Percentiles rank a stretch among this genome's conserved stretches.
Evolutionary conservation across 805 yeast species (phyloP).

Genomic region (Lachancea sp.): DNA sequence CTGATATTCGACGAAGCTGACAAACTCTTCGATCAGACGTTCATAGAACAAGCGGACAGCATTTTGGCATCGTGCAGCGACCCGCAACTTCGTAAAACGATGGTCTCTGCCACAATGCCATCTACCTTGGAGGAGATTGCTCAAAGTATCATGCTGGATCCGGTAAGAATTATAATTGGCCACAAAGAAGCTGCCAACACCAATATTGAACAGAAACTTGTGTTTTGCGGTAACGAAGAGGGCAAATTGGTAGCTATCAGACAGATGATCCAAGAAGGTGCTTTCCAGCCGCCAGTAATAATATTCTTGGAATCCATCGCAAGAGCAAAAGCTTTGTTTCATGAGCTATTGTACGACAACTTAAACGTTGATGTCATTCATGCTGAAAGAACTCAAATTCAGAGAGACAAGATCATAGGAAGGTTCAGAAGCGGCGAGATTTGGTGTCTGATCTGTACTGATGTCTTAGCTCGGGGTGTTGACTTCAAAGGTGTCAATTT

Average conservation of each 20-base stretch:
- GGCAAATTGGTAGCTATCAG: conserved; percentile 92
- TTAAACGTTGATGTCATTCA: conserved; percentile 93
- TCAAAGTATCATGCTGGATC: conserved; percentile 72
- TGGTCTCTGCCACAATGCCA: conserved; percentile 94
- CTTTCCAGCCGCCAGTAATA: conserved; percentile 85
- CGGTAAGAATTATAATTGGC: conserved; percentile 83
- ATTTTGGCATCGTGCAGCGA: conserved; percentile 45
- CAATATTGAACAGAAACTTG: conserved; percentile 73
- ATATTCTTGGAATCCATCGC: conserved; percentile 87
- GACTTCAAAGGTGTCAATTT: conserved; percentile 94
- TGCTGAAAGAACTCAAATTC: conserved; percentile 85
- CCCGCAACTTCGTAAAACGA: conserved; percentile 54
- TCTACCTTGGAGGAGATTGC: conserved; percentile 89
- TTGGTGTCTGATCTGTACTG: conserved; percentile 96
- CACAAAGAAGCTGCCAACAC: conserved; percentile 88
- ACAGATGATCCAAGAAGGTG: conserved; percentile 77
- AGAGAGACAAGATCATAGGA: conserved; percentile 78
- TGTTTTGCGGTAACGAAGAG: conserved; percentile 87
- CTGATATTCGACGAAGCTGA: conserved; percentile 94
- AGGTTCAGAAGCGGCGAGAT: conserved; percentile 83
- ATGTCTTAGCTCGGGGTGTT: conserved; percentile 92
- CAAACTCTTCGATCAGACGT: conserved; percentile 78
- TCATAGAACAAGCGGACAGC: conserved; percentile 85
- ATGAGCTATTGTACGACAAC: conserved; percentile 86
- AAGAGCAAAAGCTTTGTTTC: conserved; percentile 92